Evolutionary conservation across 345 rosid genomes (phyloP), one percentile per base, ranked within the genome.

Genomic region (Lepidium sativum): DNA sequence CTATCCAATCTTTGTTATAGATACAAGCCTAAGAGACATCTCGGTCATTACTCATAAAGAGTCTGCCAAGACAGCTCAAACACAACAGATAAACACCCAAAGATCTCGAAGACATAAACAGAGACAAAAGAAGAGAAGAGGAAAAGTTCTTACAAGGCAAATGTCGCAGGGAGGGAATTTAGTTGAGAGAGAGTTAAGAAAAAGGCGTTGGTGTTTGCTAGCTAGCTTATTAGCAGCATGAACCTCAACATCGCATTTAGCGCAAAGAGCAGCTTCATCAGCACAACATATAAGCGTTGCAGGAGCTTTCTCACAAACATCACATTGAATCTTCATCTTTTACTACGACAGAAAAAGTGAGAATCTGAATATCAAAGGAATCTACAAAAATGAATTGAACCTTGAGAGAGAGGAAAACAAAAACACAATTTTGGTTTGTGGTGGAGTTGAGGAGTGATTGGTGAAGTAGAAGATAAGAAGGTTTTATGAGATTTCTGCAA

Each of bases 181-280:
- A 75, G 76, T 79, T 41, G 97, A 84, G 60, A 87, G 82, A 74
- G 81, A 80, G 32, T 87, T 74, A 54, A 92, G 96, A 38, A 89
- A 95, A n/a, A 92, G 88, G 80, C 98, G 81, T 74, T 92, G 98
- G 72, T 92, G 98, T 78, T 92, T 92, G 77, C 95, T 92, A 1
- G 97, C 97, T 6, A 92, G 87, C 79, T 87, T 89, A 69, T 92
- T 92, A 2, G 97, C 97, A 0, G 97, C 97, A 51, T 92, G 98
- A 3, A 92, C 88, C 72, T 89, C 97, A 37, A 89, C 45, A 56
- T 92, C 98, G 14, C 98, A 92, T 52, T 69, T 77, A 2, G 85
- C 76, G 39, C 98, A 92, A 25, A 92, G 76, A 15, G 98, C 98
- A 6, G 98, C 98, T 66, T 92, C 98, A 48, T 92, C 98, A 0